Base-by-base conservation (phyloP, 331 rosid species). In the Pyrus hybrid region DNA sequence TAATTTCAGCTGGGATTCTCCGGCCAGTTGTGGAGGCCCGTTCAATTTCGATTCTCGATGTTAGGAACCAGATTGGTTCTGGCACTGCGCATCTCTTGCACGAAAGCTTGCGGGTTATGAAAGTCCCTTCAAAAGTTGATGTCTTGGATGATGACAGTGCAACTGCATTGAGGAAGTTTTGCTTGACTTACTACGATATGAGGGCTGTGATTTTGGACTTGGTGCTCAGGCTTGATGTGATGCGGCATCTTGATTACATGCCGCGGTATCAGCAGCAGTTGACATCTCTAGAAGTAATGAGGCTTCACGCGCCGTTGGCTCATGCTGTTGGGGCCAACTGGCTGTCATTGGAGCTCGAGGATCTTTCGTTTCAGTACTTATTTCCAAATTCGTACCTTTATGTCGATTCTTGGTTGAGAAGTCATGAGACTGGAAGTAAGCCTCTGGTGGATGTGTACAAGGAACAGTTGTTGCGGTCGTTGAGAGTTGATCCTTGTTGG, bases 231-330 rank as follows among this genome's bases (percentile, higher is more conserved):
- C 96, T 90, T 45, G 96, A 92, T 72, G 83, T 33, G 79, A 92
- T 94, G 99, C 86, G 91, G 25, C 93, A 92, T 75, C 82, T 94
- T n/a, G 79, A 81, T 56, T 85, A 85, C 64, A 87, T 90, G 17
- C 99, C 99, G 12, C 82, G 90, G 72, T 86, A 90, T 81, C 88
- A 85, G 77, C 99, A 90, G 84, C 99, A 90, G 72, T 71, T 87
- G 35, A 73, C 86, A 17, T 82, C 97, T 82, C 82, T 95, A 43
- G 86, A 89, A 73, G 97, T 91, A 29, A 86, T 92, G 90, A 86
- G 80, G 76, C 86, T 95, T 70, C 86, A 92, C 72, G 97, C 97
- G 2, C 99, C 99, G n/a, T 79, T 95, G 29, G 99, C 99, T 60
- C 87, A 90, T 77, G 99, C 99, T 20, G 80, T 92, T 51, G 98